Conservation (phyloP, 1,139 yeast species). For the Ogataea hybrid region DNA sequence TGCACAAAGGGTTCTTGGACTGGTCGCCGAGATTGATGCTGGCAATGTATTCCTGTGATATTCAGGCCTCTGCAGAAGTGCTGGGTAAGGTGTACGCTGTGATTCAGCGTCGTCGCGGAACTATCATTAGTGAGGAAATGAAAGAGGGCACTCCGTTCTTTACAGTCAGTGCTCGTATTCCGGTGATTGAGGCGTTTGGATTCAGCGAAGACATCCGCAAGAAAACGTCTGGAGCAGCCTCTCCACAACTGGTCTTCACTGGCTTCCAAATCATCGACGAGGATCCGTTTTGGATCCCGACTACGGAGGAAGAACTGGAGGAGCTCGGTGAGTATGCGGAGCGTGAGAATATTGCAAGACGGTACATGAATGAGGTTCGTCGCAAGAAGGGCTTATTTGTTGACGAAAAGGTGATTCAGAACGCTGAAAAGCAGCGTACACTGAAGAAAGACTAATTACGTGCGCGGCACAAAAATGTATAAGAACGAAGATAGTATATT, state of each 20-base stretch:
- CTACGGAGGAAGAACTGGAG: constrained; percentile 93
- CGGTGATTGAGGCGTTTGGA: constrained; percentile 96
- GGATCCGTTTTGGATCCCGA: constrained; percentile 99
- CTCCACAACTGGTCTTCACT: constrained; percentile 88
- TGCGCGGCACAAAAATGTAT: constrained; percentile 6
- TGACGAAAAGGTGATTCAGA: constrained; percentile 84
- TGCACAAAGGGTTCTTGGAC: constrained; percentile 65
- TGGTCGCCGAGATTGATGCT: constrained; percentile 89
- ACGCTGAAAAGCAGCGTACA: constrained; percentile 92
- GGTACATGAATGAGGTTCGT: constrained; percentile 79
- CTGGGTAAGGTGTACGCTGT: constrained; percentile 95
- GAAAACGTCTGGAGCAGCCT: constrained; percentile 94
- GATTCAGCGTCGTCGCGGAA: constrained; percentile 84
- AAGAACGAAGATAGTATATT: neutral
- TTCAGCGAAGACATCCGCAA: constrained; percentile 93
- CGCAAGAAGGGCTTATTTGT: constrained; percentile 86
- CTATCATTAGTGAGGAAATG: constrained; percentile 87
- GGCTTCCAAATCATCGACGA: constrained; percentile 85
- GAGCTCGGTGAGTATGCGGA: constrained; percentile 93
- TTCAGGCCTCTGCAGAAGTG: constrained; percentile 93
- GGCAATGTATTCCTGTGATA: constrained; percentile 93
- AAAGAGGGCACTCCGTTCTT: constrained; percentile 98
- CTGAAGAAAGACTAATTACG: constrained; percentile 50
- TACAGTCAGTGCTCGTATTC: constrained; percentile 79
- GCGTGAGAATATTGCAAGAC: constrained; percentile 83